These are phyloP conservation scores for Leishmania martiniquensis DNA, from an alignment of 208 protist genomes.

Conservation along the genomic window DNA sequence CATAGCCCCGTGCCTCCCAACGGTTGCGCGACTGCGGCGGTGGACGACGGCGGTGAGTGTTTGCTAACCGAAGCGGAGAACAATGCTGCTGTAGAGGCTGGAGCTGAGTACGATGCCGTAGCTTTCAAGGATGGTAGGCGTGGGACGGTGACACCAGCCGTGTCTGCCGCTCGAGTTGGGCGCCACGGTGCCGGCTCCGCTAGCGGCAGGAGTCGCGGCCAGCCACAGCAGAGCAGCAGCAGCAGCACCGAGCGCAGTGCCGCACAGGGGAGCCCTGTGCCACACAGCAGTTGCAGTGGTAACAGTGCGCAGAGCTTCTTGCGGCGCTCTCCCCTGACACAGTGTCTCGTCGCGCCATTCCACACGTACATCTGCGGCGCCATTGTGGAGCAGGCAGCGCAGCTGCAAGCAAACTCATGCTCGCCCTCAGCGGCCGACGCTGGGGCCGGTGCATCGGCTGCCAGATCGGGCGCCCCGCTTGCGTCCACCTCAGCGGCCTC, in stretches of 20 bases:
- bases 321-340: constrained; percentile 26
- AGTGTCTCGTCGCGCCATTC: constrained; percentile 22
- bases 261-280: constrained; percentile 3
- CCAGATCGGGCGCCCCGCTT: not conserved
- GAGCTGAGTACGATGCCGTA: not conserved
- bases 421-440: not conserved
- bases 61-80: not conserved
- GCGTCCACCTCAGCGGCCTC: constrained; percentile 14
- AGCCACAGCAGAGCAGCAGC: not conserved
- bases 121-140: not conserved
- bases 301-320: constrained; percentile 21
- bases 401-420: constrained; percentile 12
- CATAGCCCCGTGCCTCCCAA: not conserved
- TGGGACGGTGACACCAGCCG: not conserved
- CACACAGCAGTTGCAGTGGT: constrained; percentile 2
- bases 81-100: not conserved
- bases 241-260: constrained; percentile 11
- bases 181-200: not conserved
- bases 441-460: not conserved
- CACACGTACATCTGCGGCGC: constrained; percentile 32
- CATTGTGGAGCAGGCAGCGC: constrained; percentile 32
- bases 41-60: not conserved
- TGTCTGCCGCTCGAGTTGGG: not conserved
- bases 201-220: constrained; percentile 2
- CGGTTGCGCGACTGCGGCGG: not conserved